Base-by-base conservation (phyloP, 768 basidiomycete genomes). In the Myochromella boudieri region DNA sequence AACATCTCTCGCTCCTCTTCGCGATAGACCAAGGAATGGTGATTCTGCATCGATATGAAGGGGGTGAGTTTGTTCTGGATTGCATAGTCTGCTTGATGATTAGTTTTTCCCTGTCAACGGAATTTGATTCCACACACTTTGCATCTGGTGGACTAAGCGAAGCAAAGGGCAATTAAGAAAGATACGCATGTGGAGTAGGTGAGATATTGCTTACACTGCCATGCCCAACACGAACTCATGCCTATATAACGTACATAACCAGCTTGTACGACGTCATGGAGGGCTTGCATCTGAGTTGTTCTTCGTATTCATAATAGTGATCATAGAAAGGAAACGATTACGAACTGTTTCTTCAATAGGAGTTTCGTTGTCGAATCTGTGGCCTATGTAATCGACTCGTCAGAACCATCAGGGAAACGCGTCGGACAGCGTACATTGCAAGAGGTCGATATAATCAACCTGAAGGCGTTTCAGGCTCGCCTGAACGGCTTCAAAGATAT, bases 11-110 rank as follows among this genome's bases (percentile, higher is more conserved):
- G 66, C 55, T 81, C 82, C 56, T 86, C 83, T 58, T 86, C 84
- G 10, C 83, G 67, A 54, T 86, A 85, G 11, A 80, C 55, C 8
- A 82, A 60, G 48, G 66, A 78, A 58, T 85, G 77, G 49, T 81
- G 78, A 55, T 85, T 85, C 60, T 85, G 83, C 82, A 85, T 82
- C 0, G 78, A 79, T 57, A 85, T 81, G 64, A 86, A 84, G 1
- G 77, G 78, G 0, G 78, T 80, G 1, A 80, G 63, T 4, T 74
- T 71, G 59, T 85, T 76, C 28, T 69, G 60, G 44, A 82, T 76
- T 0, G 82, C 82, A 54, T 83, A 83, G 59, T 80, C n/a, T n/a
- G n/a, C n/a, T n/a, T n/a, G n/a, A n/a, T n/a, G n/a, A n/a, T n/a
- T n/a, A n/a, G n/a, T n/a, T n/a, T n/a, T n/a, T n/a, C n/a, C n/a